A percentile compares a stretch with the other conserved stretches of the same genome.
Evolutionary conservation across 768 basidiomycete species (phyloP).

Genomic region (Galerina sulciceps): DNA sequence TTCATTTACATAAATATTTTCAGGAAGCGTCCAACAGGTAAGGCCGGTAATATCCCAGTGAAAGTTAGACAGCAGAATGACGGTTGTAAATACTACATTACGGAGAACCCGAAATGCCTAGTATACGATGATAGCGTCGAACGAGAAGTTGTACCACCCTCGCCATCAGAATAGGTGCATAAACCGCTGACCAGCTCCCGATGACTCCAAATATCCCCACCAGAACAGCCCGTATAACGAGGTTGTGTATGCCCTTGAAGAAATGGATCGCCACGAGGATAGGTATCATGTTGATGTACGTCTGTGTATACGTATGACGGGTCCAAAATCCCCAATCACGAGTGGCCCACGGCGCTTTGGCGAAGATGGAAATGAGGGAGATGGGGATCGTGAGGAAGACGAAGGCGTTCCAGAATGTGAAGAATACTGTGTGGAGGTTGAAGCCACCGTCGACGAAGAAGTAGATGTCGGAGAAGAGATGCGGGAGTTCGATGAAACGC

Average conservation of each 20-base stretch:
- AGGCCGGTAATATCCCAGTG: too few relatives aligned
- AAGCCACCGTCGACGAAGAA: slow-evolving; percentile 1
- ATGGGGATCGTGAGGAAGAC: neutral
- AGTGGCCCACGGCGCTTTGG: neutral
- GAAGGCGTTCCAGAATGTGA: slow-evolving; percentile 7
- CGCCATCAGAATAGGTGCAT: too few relatives aligned
- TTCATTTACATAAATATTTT: too few relatives aligned
- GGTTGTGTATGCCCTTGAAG: neutral
- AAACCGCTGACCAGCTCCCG: neutral
- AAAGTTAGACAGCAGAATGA: too few relatives aligned
- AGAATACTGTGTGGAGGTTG: slow-evolving; percentile 10
- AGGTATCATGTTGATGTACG: slow-evolving; percentile 10
- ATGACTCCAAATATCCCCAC: neutral
- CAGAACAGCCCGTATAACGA: neutral
- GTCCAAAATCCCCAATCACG: slow-evolving; percentile 2
- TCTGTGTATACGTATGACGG: slow-evolving; percentile 5
- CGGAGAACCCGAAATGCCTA: too few relatives aligned
- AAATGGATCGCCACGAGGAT: neutral
- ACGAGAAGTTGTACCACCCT: too few relatives aligned
- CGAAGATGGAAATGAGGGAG: slow-evolving; percentile 3
- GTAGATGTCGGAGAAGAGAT: neutral
- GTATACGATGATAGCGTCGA: too few relatives aligned
- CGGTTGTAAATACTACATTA: too few relatives aligned
- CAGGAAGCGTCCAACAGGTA: too few relatives aligned
- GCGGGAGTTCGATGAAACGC: neutral